Base-by-base conservation (phyloP, 257 asterid species). In the Nicotiana benthamiana region DNA sequence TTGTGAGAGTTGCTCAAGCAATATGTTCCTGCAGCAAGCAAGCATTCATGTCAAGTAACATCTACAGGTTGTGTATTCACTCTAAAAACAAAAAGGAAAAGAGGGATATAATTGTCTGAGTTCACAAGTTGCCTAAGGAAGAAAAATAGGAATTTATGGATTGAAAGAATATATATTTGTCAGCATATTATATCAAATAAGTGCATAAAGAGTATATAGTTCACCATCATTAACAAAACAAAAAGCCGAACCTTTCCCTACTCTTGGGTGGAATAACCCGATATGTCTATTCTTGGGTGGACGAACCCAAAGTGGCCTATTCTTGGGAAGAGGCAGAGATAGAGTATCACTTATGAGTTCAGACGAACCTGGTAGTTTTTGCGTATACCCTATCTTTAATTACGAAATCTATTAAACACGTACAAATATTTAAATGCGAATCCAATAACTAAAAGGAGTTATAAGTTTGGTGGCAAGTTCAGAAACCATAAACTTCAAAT, bases 1-100 rank as follows among this genome's bases (percentile, higher is more conserved):
- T 80, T 87, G 89, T 7, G 97, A 90, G 57, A 93, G 79, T 82
- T 95, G 97, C 70, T 92, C 94, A 12, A 93, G 93, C 79, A 95
- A 84, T 85, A 92, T 78, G 80, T 84, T 91, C 90, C 98, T 95
- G 92, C 88, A 88, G 63, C 82, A 64, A 79, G 60, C 78, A 43
- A 72, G 60, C 15, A 72, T 46, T 22, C 24, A 22, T 72, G 40
- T 72, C 60, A 72, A 17, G 40, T 24, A 72, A 48, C 7, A 8
- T 72, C 40, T 22, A 72, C 51, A 72, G 24, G 46, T 72, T 46
- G 60, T 24, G 36, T 40, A 15, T 63, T 72, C 18, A 6, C 60
- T 13, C 40, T 72, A 46, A 72, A 22, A 70, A 70, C 34, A 20
- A 72, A 72, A 72, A 3, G 59, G 36, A 13, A 12, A 51, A 24